Evolutionary conservation across 2,329 filamentous ascomycete genomes (phyloP), one percentile per base, ranked within the genome.

Genomic region (Pseudogymnoascus sp.): DNA sequence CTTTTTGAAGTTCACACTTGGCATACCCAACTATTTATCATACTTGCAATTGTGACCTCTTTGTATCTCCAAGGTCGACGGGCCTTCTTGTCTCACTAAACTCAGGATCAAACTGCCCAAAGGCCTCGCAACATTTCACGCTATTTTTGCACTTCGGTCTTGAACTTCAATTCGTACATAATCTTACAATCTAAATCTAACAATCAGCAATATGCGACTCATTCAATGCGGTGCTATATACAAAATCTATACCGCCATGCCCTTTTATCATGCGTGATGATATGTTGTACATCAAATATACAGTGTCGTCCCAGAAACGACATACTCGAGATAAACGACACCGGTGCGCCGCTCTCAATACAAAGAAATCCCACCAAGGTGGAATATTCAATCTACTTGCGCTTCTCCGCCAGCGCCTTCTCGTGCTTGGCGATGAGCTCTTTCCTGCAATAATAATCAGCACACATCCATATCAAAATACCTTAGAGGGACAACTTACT

Each of bases 401-500:
- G 59, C 75, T 82, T 83, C 66, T 85, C 87, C 50, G 82, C 83
- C 75, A 86, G 81, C 67, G 82, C 81, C 78, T 89, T 89, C 72
- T 87, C 80, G 71, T 88, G 82, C 76, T 88, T 88, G 23, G 83
- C 81, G 44, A 90, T 78, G 60, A 90, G 76, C 74, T 90, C 87
- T 76, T 84, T 89, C 69, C 79, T 81, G 65, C 66, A 66, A 61
- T 67, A 46, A 2, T 60, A 19, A 56, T 56, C 50, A 56, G 29
- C 7, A 56, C 3, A 56, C 29, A 21, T 56, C 1, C 29, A 21
- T 9, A 33, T 33, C 15, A 56, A 33, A 56, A 56, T 21, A 56
- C 6, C 17, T 9, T 3, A 1, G 10, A 10, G 17, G n/a, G 29
- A n/a, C 50, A 67, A 85, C 87, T 74, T 88, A 90, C 88, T 99